Evolutionary conservation across 2,329 filamentous ascomycete species (phyloP).

Genomic region (Biscogniauxia mediterranea): DNA sequence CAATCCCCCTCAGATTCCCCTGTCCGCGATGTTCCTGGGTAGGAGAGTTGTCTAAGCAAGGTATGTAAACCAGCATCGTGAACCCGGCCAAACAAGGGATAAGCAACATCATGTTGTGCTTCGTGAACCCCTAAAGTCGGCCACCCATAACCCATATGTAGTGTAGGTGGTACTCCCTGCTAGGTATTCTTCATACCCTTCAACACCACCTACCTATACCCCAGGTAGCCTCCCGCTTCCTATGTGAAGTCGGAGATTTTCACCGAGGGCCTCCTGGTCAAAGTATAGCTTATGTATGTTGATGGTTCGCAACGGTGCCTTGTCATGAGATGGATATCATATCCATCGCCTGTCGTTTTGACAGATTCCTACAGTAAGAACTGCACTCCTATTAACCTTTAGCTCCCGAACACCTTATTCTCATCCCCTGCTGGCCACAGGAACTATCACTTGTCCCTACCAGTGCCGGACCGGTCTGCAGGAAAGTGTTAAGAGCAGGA

Average conservation of each 20-base stretch:
- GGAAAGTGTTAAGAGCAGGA: not conserved
- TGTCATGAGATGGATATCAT: not conserved
- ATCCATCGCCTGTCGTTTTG: no score
- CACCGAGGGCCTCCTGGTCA: not conserved
- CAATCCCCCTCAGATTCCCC: slow-evolving; percentile 4
- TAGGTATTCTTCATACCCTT: not conserved
- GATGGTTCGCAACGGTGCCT: not conserved
- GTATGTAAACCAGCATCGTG: not conserved
- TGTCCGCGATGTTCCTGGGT: not conserved
- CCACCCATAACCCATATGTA: not conserved
- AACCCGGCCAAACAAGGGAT: not conserved
- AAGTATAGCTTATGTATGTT: not conserved
- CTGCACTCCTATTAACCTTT: not conserved
- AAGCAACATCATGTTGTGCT: not conserved
- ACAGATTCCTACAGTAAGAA: no score
- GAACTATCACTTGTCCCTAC: not conserved
- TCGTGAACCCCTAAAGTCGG: not conserved
- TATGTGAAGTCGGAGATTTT: not conserved
- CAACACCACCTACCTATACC: not conserved
- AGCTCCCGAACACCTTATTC: not conserved
- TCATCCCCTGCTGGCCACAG: not conserved
- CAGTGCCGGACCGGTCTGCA: not conserved
- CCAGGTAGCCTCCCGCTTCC: not conserved
- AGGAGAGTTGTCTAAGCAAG: not conserved
- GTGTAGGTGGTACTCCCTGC: not conserved